Evolutionary conservation across 2,329 filamentous ascomycete species (phyloP), one percentile per base, ranked within the genome.

Genomic region (Coniochaeta prunicola): DNA sequence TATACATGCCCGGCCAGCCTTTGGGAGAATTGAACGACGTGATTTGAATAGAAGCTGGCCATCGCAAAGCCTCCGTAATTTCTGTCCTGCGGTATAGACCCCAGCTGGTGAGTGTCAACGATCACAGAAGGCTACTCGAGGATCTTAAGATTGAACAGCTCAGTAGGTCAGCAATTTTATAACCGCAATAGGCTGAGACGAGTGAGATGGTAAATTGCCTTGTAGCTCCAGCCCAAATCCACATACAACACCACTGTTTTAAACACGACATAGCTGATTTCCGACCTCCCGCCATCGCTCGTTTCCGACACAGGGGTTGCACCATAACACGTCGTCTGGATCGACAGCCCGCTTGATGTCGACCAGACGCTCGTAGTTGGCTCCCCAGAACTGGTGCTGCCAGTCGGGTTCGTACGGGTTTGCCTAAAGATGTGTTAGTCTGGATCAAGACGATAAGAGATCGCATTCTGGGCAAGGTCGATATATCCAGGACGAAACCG

Each of bases 291-390:
- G n/a, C 65, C 69, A 71, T 13, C 65, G 38, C 57, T 70, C 68
- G 57, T 64, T 70, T 5, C 72, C 72, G 7, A 75, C 73, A 59
- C 73, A 75, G 17, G 71, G 67, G 42, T 68, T 67, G 64, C 73
- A 75, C 63, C 72, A 73, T 57, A 77, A 70, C 10, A 77, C 67
- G 63, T 74, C 73, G 2, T 64, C 65, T 0, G 73, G 74, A 59
- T 77, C 74, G 15, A 73, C 63, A 0, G 62, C 59, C 21, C 64
- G 61, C 64, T 77, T 77, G 57, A 76, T 71, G 26, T 60, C 48
- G 24, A 71, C 65, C 56, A 77, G 64, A 3, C 68, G 68, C 8
- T 63, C 59, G 57, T 76, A 76, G 42, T 76, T 73, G 13, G 40
- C 42, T 1, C 65, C 65, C 66, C 68, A 71, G 59, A 71, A 71